These are phyloP conservation scores for Fusarium foetens DNA, from an alignment of 2,329 filamentous ascomycete species.

Conservation along the genomic window DNA sequence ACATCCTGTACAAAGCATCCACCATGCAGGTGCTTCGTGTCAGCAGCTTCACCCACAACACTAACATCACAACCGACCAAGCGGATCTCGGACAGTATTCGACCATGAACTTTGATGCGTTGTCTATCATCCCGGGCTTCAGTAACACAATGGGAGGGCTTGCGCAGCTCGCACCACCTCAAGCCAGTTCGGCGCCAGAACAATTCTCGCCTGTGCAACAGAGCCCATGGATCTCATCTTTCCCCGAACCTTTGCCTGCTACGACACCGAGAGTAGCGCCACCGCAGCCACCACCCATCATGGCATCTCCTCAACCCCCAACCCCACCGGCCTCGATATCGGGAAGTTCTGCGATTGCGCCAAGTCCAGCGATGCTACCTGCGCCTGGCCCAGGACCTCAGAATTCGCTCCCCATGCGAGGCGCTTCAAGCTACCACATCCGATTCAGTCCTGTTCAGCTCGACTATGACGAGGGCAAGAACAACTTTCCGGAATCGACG, in stretches of 20 bases:
- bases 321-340: slow-evolving; percentile 50
- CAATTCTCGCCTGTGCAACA: slow-evolving; percentile 51
- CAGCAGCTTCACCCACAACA: slow-evolving; percentile 57
- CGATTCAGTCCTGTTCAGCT: slow-evolving; percentile 62
- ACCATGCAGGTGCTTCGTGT: slow-evolving; percentile 66
- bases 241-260: slow-evolving; percentile 40
- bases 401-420: slow-evolving; percentile 15
- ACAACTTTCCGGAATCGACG: slow-evolving; percentile 56
- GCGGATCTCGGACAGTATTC: slow-evolving; percentile 55
- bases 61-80: slow-evolving; percentile 55
- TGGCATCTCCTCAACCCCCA: slow-evolving; percentile 46
- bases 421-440: slow-evolving; percentile 45
- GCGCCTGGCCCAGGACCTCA: slow-evolving; percentile 31
- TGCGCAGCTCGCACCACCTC: slow-evolving; percentile 49
- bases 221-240: slow-evolving; percentile 52
- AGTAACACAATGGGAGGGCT: slow-evolving; percentile 42
- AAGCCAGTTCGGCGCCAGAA: slow-evolving; percentile 44
- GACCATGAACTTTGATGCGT: slow-evolving; percentile 54
- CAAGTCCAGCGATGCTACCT: slow-evolving; percentile 33
- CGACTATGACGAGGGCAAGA: slow-evolving; percentile 62
- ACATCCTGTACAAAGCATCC: slow-evolving; percentile 80
- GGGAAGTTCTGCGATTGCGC: slow-evolving; percentile 27
- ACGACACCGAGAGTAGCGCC: slow-evolving; percentile 34
- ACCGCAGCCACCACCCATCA: slow-evolving; percentile 46
- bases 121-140: slow-evolving; percentile 62